A percentile compares a stretch with the other conserved stretches of the same genome.
These are phyloP conservation scores for Caloboletus inedulis DNA, from an alignment of 1,284 basidiomycete genomes.

Conservation along the genomic window DNA sequence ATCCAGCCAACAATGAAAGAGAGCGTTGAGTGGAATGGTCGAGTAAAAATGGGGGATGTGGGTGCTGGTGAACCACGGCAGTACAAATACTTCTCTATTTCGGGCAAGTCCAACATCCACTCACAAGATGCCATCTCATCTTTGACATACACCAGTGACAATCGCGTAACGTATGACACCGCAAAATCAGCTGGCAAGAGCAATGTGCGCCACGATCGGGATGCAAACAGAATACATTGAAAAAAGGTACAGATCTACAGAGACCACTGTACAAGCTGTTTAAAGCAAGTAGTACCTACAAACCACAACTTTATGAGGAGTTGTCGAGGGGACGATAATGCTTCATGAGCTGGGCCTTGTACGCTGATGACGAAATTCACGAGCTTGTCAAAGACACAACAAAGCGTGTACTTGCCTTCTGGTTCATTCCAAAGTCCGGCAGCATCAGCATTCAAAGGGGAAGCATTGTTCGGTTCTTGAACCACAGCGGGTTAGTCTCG, in stretches of 20 bases:
- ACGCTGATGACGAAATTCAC: conserved; percentile 42
- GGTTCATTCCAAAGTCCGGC: conserved; percentile 72
- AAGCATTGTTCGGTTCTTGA: conserved; percentile 87
- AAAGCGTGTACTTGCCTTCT: conserved; percentile 45
- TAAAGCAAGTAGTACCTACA: neutral
- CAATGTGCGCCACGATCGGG: too few species aligned
- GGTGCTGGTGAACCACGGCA: neutral
- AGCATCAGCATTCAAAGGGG: conserved; percentile 80
- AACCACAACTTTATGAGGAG: conserved; percentile 35
- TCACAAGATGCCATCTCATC: neutral
- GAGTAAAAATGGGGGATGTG: neutral
- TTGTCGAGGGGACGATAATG: conserved; percentile 64
- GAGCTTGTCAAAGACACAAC: neutral
- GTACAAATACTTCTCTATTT: neutral
- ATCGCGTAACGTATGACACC: too few species aligned
- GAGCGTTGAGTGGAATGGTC: neutral
- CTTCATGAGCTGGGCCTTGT: conserved; percentile 69
- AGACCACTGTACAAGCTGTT: neutral
- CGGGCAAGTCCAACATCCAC: neutral
- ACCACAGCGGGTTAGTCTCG: neutral
- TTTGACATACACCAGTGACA: neutral
- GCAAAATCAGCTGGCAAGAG: too few species aligned
- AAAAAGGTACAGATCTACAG: conserved; percentile 20
- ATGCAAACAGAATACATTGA: conserved; percentile 17
- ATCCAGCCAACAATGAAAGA: conserved; percentile 5